Percentiles rank a stretch among this genome's conserved stretches.
Conservation (phyloP, 2,329 filamentous ascomycete genomes). For the Cyphellophora attinorum region DNA sequence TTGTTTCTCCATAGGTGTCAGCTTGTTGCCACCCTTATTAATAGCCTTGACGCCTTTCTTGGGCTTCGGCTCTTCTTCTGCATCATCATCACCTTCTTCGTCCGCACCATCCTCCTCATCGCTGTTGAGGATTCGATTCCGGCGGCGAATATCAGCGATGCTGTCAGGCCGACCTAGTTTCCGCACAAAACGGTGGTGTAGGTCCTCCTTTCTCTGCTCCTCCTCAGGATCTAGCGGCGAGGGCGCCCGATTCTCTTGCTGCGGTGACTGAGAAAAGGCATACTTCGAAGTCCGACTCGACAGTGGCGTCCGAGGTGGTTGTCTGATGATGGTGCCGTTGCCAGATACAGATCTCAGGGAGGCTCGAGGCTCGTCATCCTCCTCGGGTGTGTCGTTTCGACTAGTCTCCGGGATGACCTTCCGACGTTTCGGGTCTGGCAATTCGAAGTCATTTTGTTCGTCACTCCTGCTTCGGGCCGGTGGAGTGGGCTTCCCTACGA, state of each 20-base stretch:
- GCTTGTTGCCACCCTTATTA: conserved; percentile 71
- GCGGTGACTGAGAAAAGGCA: conserved; percentile 42
- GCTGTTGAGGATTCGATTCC: conserved; percentile 45
- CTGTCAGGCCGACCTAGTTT: conserved; percentile 83
- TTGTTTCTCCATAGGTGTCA: conserved; percentile 91
- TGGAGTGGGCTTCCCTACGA: no score
- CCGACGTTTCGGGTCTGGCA: conserved; percentile 12
- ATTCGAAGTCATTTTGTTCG: conserved; percentile 8
- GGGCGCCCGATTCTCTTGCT: conserved; percentile 27
- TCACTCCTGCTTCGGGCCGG: no score
- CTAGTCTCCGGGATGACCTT: conserved; percentile 5
- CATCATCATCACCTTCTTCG: conserved; percentile 51
- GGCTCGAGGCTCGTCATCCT: conserved; percentile 2
- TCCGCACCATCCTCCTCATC: conserved; percentile 44
- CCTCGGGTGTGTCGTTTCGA: neutral
- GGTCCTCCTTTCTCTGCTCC: conserved; percentile 52
- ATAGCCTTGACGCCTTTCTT: conserved; percentile 37
- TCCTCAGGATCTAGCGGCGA: conserved; percentile 34
- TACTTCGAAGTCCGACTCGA: conserved; percentile 48
- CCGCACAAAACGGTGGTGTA: conserved; percentile 80
- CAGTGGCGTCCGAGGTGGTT: conserved; percentile 20
- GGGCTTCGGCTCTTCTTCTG: conserved; percentile 38
- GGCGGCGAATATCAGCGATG: conserved; percentile 56
- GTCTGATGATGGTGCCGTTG: conserved; percentile 5
- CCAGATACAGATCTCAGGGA: conserved; percentile 4